Base-by-base conservation (phyloP, 495 filamentous ascomycete species). In the Talaromyces stipitatus region DNA sequence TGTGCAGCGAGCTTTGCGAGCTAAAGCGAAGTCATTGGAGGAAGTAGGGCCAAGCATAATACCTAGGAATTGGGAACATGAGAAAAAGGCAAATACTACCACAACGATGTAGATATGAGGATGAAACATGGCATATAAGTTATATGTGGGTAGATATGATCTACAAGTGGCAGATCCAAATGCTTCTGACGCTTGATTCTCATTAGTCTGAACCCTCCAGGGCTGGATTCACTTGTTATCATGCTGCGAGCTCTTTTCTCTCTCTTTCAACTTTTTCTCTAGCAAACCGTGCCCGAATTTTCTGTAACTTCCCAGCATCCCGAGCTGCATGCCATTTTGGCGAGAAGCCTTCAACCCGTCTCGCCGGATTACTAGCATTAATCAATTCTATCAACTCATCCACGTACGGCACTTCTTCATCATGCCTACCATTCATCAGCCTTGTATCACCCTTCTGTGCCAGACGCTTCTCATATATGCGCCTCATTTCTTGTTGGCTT, bases 401-500 rank as follows among this genome's bases (percentile, higher is more conserved):
- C 20, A 48, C 45, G 20, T 48, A 48, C 6, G 45, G 2, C 3
- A 48, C 24, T 18, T 48, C 45, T 3, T 48, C 45, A 8, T 48
- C 45, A 1, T 48, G 45, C 14, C 45, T 24, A 5, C 45, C 45
- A 26, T 48, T 48, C 45, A 48, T 48, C 22, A 48, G 9, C 22
- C 45, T 48, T 3, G 45, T 24, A 7, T 24, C 24, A 4, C 45
- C 45, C 24, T 48, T 48, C 22, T 48, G 18, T 20, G 20, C 24
- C 24, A 48, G 45, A n/a, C 45, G 45, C 3, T n/a, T 48, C 22
- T 48, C 45, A 26, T 48, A 48, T 0, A 48, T 23, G 11, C 45
- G 45, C 57, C 68, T 62, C 87, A 96, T 92, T 26, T 83, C 82
- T 9, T 66, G 64, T 8, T 60, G 61, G 0, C 77, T 61, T 0